Evolutionary conservation across 345 rosid genomes (phyloP).

Genomic region (Ceriops zippeliana): DNA sequence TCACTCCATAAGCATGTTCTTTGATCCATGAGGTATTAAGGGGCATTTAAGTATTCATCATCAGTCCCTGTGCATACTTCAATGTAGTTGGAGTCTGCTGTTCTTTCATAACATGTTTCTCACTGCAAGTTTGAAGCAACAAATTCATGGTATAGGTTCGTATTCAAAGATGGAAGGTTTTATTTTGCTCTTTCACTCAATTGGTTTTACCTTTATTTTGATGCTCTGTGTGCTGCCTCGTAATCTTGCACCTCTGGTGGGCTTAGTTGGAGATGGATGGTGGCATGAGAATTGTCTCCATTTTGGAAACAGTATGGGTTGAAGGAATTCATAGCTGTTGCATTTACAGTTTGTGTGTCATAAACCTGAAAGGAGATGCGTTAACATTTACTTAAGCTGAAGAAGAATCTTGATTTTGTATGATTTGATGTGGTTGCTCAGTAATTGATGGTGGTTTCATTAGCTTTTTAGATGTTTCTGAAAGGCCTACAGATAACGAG

Average conservation of each 20-base stretch:
- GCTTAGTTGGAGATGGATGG: slow-evolving; percentile 50
- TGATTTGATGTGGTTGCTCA: neutral
- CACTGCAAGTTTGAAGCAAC: no score
- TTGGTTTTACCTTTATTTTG: neutral
- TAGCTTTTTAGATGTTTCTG: neutral
- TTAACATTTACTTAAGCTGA: slow-evolving; percentile 1
- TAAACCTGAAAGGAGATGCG: slow-evolving; percentile 42
- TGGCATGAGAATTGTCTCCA: slow-evolving; percentile 33
- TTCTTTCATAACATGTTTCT: no score
- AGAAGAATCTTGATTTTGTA: neutral
- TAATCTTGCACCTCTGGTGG: slow-evolving; percentile 33
- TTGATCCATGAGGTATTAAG: neutral
- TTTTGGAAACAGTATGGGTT: slow-evolving; percentile 21
- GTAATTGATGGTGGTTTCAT: neutral
- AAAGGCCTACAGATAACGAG: neutral
- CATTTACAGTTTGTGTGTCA: slow-evolving; percentile 26
- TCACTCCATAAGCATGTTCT: slow-evolving; percentile 3
- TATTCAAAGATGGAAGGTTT: no score
- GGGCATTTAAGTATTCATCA: slow-evolving; percentile 5
- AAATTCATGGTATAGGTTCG: no score
- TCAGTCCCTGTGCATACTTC: slow-evolving; percentile 8
- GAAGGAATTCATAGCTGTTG: slow-evolving; percentile 30
- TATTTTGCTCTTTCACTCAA: neutral
- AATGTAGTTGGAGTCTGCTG: neutral
- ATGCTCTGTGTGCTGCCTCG: neutral